These are phyloP conservation scores for Metrosideros polymorpha DNA, from an alignment of 441 rosid species.

Conservation along the genomic window DNA sequence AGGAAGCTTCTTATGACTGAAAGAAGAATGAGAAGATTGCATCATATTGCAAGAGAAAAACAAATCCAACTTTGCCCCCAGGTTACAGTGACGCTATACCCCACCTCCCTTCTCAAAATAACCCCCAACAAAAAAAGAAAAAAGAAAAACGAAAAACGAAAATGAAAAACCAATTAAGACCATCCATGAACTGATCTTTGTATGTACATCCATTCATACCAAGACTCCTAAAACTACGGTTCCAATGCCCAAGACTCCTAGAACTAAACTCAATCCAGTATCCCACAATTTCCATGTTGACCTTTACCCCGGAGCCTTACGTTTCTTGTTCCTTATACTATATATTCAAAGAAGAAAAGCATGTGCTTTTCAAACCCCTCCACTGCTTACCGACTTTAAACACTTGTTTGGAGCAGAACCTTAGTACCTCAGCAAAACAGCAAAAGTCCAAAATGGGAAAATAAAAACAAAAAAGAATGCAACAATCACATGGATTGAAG, in stretches of 20 bases:
- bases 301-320: background rate
- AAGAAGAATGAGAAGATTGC: background rate
- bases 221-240: background rate
- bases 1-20: background rate
- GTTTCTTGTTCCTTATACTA: background rate
- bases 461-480: conserved; percentile 7
- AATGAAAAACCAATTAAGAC: too few species aligned
- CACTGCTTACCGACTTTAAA: background rate
- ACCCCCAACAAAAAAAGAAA: background rate
- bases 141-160: background rate
- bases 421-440: background rate
- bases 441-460: background rate
- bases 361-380: background rate
- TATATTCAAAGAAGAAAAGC: background rate
- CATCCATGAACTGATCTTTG: background rate
- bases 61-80: background rate
- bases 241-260: background rate
- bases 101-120: background rate
- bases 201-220: background rate
- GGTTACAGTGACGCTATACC: background rate
- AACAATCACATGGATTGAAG: conserved; percentile 10
- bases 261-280: background rate
- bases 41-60: background rate
- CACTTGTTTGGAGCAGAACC: background rate
- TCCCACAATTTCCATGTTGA: background rate